phyloP scores from a whole-genome alignment of 371 early-diverging fungal genomes.

The Mortierella sp. region DNA sequence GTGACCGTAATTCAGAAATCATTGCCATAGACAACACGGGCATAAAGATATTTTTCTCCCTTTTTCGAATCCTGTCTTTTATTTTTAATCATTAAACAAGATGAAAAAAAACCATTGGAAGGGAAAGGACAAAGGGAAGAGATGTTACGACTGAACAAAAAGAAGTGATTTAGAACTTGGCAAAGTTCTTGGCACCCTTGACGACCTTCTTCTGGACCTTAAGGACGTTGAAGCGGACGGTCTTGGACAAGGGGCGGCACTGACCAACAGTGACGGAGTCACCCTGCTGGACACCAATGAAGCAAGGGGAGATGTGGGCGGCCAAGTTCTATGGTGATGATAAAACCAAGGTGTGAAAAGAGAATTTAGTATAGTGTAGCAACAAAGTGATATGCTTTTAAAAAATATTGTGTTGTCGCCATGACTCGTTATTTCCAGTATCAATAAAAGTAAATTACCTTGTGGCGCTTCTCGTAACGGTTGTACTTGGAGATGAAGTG shows the following conservation, averaged over 20 bases:
- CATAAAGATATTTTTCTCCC: too few species aligned
- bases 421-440: background rate
- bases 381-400: too few species aligned
- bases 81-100: background rate
- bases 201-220: slow-evolving; percentile 91
- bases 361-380: background rate
- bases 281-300: slow-evolving; percentile 90
- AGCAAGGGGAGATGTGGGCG: slow-evolving; percentile 99
- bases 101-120: background rate
- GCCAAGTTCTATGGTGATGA: slow-evolving; percentile 86
- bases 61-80: slow-evolving; percentile 13
- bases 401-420: too few species aligned
- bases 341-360: too few species aligned
- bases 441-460: slow-evolving; percentile 58
- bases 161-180: slow-evolving; percentile 83
- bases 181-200: slow-evolving; percentile 95
- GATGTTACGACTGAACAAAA: slow-evolving; percentile 35
- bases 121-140: background rate
- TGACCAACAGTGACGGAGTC: slow-evolving; percentile 58
- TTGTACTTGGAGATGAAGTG: slow-evolving; percentile 99
- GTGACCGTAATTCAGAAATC: too few species aligned
- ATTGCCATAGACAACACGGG: too few species aligned
- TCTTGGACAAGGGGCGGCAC: slow-evolving; percentile 90
- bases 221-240: slow-evolving; percentile 99
- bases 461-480: slow-evolving; percentile 99